Evolutionary conservation across 2,329 filamentous ascomycete species (phyloP).

Genomic region (Tolypocladium ophioglossoides): DNA sequence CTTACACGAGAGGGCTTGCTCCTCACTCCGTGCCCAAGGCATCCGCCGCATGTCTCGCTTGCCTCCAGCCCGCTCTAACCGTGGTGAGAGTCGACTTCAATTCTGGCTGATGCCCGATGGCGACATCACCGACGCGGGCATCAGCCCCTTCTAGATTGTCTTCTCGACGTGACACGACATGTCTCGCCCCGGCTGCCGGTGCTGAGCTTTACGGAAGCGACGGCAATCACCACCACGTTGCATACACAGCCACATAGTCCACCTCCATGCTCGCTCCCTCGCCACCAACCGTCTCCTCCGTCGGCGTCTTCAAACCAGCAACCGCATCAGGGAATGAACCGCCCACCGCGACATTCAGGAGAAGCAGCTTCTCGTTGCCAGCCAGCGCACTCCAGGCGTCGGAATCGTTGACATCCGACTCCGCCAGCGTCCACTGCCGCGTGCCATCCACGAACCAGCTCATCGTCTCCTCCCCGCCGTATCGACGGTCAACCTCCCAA

Average conservation of each 20-base stretch:
- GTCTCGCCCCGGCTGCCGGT: neutral
- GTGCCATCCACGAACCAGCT: slow-evolving; percentile 24
- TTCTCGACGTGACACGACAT: neutral
- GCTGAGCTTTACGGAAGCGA: neutral
- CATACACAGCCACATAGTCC: slow-evolving; percentile 27
- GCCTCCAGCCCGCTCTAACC: neutral
- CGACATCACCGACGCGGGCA: neutral
- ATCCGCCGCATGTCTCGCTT: neutral
- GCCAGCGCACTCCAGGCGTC: slow-evolving; percentile 20
- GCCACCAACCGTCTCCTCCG: slow-evolving; percentile 19
- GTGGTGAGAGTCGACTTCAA: neutral
- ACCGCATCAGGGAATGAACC: slow-evolving; percentile 25
- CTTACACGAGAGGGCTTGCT: neutral
- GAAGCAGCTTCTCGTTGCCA: slow-evolving; percentile 19
- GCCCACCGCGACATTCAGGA: slow-evolving; percentile 30
- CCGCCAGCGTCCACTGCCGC: slow-evolving; percentile 14
- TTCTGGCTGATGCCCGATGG: neutral
- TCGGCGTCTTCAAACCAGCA: slow-evolving; percentile 21
- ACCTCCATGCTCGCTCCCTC: slow-evolving; percentile 23
- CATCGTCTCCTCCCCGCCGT: slow-evolving; percentile 16
- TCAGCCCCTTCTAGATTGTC: neutral
- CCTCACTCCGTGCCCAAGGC: too few species aligned
- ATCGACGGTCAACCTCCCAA: slow-evolving; percentile 21
- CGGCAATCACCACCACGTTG: neutral
- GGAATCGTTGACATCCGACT: slow-evolving; percentile 14